Percentiles rank a stretch among this genome's conserved stretches.
Evolutionary conservation across 1,284 basidiomycete species (phyloP).

Genomic region (Trichosporon faecale): DNA sequence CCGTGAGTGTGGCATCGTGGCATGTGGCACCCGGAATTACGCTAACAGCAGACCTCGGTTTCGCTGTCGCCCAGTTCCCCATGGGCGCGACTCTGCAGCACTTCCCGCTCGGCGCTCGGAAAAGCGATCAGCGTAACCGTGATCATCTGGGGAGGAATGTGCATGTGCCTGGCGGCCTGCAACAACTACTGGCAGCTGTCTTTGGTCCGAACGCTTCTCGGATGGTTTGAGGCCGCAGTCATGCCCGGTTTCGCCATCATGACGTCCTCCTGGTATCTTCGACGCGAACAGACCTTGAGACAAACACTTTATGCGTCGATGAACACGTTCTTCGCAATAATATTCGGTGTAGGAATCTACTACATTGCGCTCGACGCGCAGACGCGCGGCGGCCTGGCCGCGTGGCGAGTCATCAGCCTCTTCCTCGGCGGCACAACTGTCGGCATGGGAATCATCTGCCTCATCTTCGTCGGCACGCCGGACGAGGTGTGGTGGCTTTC

Average conservation of each 20-base stretch:
- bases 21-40: background rate
- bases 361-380: conserved; percentile 29
- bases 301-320: conserved; percentile 32
- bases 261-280: conserved; percentile 20
- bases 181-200: conserved; percentile 32
- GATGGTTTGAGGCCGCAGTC: conserved; percentile 35
- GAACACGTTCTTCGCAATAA: conserved; percentile 36
- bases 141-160: conserved; percentile 32
- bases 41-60: conserved; percentile 26
- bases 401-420: conserved; percentile 39
- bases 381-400: conserved; percentile 27
- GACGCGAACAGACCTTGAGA: conserved; percentile 22
- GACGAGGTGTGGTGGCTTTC: conserved; percentile 34
- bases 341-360: conserved; percentile 30
- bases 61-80: conserved; percentile 31
- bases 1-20: conserved; percentile 8
- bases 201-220: conserved; percentile 26
- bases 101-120: conserved; percentile 36
- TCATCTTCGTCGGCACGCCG: conserved; percentile 34
- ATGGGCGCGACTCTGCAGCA: conserved; percentile 33
- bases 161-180: conserved; percentile 30
- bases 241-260: conserved; percentile 35
- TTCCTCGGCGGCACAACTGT: conserved; percentile 40
- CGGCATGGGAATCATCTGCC: conserved; percentile 28
- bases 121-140: conserved; percentile 23